Evolutionary conservation across 345 rosid genomes (phyloP).

Genomic region (Excoecaria agallocha): DNA sequence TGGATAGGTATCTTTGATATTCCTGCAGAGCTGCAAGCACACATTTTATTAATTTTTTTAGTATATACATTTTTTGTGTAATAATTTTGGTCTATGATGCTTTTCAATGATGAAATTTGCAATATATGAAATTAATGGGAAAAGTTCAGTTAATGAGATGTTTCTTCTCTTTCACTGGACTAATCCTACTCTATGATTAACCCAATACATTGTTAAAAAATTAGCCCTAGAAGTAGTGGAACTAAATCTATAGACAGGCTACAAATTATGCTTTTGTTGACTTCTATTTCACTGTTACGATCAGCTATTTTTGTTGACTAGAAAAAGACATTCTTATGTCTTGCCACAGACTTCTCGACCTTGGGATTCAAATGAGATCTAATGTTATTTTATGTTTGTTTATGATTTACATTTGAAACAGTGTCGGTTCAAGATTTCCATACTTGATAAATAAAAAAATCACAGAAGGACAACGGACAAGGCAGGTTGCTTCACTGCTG

Average conservation of each 20-base stretch:
- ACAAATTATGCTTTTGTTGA: neutral
- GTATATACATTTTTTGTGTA: neutral
- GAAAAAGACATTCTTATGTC: neutral
- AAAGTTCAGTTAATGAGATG: neutral
- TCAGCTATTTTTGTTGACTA: neutral
- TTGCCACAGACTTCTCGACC: neutral
- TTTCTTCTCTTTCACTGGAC: neutral
- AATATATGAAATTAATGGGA: neutral
- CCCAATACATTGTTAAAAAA: neutral
- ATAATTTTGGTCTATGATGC: neutral
- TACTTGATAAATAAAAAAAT: conserved; percentile 75
- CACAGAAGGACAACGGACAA: conserved; percentile 84
- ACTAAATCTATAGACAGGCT: neutral
- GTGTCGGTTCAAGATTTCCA: conserved; percentile 71
- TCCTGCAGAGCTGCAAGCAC: neutral
- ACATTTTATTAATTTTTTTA: neutral
- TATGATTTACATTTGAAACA: conserved; percentile 37
- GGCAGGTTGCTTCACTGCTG: conserved; percentile 73
- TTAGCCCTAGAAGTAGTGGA: neutral
- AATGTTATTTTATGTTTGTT: conserved; percentile 4
- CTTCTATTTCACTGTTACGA: neutral
- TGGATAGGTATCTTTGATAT: conserved; percentile 63
- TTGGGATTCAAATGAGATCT: neutral
- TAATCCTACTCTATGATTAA: neutral
- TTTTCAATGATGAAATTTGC: neutral